Evolutionary conservation across 2,329 filamentous ascomycete genomes (phyloP).

Genomic region (Colletotrichum truncatum): DNA sequence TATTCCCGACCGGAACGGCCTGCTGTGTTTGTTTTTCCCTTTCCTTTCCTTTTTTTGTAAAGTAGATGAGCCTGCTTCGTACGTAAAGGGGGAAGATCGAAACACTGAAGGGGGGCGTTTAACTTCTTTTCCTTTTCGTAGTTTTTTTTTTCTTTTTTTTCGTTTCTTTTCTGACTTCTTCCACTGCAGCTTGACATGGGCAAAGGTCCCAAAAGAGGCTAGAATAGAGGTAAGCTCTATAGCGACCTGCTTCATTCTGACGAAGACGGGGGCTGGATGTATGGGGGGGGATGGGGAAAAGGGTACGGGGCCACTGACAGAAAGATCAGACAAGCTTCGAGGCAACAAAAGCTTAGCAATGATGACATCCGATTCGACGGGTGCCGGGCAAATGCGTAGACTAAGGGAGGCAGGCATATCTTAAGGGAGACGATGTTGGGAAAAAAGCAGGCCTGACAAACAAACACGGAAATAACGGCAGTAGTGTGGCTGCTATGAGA

Average conservation of each 20-base stretch:
- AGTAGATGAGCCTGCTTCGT: neutral
- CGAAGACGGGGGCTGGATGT: neutral
- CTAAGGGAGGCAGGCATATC: neutral
- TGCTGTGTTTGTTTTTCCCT: neutral
- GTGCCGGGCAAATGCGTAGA: neutral
- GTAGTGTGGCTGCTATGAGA: conserved; percentile 5
- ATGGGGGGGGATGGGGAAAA: conserved; percentile 4
- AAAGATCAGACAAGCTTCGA: conserved; percentile 30
- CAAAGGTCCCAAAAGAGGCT: neutral
- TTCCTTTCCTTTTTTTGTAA: neutral
- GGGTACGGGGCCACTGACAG: conserved; percentile 12
- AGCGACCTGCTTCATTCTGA: neutral
- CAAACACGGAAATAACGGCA: conserved; percentile 20
- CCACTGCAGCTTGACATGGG: no score
- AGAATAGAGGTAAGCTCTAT: neutral
- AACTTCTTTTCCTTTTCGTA: no score
- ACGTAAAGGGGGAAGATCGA: no score
- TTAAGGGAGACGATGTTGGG: neutral
- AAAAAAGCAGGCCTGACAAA: conserved; percentile 1
- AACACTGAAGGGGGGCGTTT: no score
- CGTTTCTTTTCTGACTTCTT: no score
- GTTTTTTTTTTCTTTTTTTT: no score
- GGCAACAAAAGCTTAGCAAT: conserved; percentile 29
- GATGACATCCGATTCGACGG: conserved; percentile 19
- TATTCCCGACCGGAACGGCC: neutral